Conservation (phyloP, 495 filamentous ascomycete species). For the Parathielavia appendiculata region DNA sequence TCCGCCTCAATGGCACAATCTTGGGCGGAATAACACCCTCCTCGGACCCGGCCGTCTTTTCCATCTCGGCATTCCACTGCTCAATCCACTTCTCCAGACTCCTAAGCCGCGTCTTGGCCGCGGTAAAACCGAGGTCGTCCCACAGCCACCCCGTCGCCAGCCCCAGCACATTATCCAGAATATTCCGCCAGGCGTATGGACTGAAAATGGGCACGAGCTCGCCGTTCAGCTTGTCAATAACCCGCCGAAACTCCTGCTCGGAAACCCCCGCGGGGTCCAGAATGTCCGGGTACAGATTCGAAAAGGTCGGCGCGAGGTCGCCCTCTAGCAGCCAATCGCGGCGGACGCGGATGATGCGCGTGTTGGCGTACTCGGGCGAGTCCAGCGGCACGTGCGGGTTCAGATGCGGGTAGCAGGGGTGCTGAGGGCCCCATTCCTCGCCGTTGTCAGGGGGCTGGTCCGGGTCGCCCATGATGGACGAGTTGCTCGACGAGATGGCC, state of each 20-base stretch:
- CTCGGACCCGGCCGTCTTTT: conserved; percentile 46
- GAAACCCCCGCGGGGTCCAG: conserved; percentile 74
- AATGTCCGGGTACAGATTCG: conserved; percentile 92
- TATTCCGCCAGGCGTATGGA: conserved; percentile 64
- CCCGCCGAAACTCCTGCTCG: conserved; percentile 73
- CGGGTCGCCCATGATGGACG: conserved; percentile 51
- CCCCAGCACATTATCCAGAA: conserved; percentile 69
- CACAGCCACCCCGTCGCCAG: conserved; percentile 84
- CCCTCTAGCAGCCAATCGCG: conserved; percentile 87
- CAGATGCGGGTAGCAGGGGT: conserved; percentile 87
- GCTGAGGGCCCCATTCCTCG: conserved; percentile 77
- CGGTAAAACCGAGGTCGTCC: conserved; percentile 78
- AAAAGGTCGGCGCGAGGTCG: conserved; percentile 89
- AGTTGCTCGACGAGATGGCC: conserved; percentile 45
- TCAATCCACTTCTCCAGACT: conserved; percentile 72
- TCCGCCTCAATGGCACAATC: conserved; percentile 71
- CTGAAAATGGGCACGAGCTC: conserved; percentile 66
- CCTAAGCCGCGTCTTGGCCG: conserved; percentile 60
- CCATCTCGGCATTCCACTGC: conserved; percentile 68
- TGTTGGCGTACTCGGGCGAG: conserved; percentile 66
- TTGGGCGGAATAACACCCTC: conserved; percentile 54
- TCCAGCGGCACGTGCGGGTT: conserved; percentile 84
- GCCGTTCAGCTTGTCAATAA: conserved; percentile 72
- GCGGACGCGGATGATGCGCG: conserved; percentile 83
- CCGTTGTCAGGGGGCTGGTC: conserved; percentile 45